These are phyloP conservation scores for Pyrenopolyporus hunteri DNA, from an alignment of 495 filamentous ascomycete species.

Conservation along the genomic window DNA sequence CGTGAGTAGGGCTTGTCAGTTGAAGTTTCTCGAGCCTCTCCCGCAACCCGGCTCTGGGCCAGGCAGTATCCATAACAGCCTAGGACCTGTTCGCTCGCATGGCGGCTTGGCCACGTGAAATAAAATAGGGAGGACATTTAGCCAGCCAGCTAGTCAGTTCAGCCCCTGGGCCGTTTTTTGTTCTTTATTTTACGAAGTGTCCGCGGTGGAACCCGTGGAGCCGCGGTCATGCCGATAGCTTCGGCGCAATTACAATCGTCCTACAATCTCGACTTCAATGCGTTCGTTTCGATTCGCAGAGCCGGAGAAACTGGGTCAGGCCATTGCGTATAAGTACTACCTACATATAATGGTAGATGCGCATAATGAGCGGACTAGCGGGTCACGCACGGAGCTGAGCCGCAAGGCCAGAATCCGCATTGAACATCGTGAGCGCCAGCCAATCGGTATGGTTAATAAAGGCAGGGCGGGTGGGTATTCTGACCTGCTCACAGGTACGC, in stretches of 20 bases:
- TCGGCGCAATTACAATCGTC: constrained; percentile 26
- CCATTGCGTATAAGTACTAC: background rate
- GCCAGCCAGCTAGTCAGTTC: no score
- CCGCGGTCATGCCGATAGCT: constrained; percentile 31
- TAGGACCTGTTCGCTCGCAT: constrained; percentile 4
- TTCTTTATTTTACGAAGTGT: constrained; percentile 3
- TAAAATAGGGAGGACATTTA: no score
- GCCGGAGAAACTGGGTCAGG: background rate
- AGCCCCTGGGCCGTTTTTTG: constrained; percentile 1
- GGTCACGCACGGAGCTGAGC: constrained; percentile 30
- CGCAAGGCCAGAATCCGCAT: constrained; percentile 25
- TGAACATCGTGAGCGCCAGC: background rate
- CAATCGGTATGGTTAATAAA: constrained; percentile 22
- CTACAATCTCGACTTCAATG: background rate
- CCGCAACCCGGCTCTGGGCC: constrained; percentile 7
- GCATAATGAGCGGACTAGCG: background rate
- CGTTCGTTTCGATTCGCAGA: background rate
- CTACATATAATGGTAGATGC: background rate
- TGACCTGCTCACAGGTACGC: no score
- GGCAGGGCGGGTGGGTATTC: no score
- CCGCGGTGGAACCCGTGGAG: constrained; percentile 12
- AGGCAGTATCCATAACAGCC: constrained; percentile 8
- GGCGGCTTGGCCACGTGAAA: constrained; percentile 27
- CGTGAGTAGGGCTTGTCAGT: constrained; percentile 8
- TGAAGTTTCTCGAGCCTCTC: constrained; percentile 1